Evolutionary conservation across 2,329 filamentous ascomycete genomes (phyloP), one percentile per base, ranked within the genome.

Genomic region (Lasiodiplodia theobromae): DNA sequence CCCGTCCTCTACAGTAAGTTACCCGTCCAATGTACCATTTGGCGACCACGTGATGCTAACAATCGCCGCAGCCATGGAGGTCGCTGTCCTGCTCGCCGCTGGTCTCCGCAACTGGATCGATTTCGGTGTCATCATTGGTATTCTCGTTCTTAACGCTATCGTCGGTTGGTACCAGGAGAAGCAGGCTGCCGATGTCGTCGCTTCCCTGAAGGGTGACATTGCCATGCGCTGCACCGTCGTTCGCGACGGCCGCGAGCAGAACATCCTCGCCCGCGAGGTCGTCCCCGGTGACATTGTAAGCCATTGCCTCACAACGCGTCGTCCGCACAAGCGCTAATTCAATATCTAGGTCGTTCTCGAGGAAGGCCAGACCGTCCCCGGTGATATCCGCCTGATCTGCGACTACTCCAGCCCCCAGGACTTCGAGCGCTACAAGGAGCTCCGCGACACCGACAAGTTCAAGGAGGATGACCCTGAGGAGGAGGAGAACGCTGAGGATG

Each of bases 121-220:
- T 83, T 86, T 92, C 73, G 90, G 90, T 86, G 89, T 93, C 79
- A 93, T 93, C 78, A 87, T 90, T 74, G 91, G 87, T 84, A 93
- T 93, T 80, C 83, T 93, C 68, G 74, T 90, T 77, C 88, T 93
- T 71, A 93, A 93, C 83, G 91, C 91, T 72, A 82, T 89, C 71
- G 91, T 92, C 79, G 91, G 91, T 84, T 93, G 90, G 88, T 92
- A 93, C 80, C 91, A 92, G 80, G 91, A 93, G 82, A 93, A 93
- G 84, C 90, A 92, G 81, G 91, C 91, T 74, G 91, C 90, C 73
- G 91, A 93, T 81, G 90, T 92, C 75, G 90, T 92, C 75, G 90
- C 90, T 68, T 88, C 84, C 71, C 83, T 93, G 71, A 92, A 92
- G 84, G 91, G 91, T 83, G 91, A 93, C 76, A 93, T 93, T 76